Base-by-base conservation (phyloP, 352 stramenopile species). In the Phytophthora ramorum region DNA sequence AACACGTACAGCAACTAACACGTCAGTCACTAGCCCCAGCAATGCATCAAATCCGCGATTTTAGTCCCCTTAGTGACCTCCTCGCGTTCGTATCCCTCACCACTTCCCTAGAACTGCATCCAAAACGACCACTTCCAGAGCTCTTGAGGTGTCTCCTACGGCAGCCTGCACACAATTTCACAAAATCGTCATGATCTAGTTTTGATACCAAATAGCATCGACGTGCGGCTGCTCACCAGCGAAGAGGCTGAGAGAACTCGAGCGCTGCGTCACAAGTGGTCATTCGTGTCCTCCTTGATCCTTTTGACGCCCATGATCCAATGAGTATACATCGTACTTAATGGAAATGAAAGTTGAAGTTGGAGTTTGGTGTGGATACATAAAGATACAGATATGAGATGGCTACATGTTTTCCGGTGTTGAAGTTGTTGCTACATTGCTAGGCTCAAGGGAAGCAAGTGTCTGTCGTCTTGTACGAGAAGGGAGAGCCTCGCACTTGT, bases 81-180 rank as follows among this genome's bases (percentile, higher is more conserved):
- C 19, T 81, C 69, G 32, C 32, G 13, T 13, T 8, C 3, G 13
- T 14, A 37, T 13, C 38, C 58, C 79, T 16, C 22, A 64, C 61
- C 61, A 26, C 46, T 53, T 76, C 80, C 84, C 84, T n/a, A 92
- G 58, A 92, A 92, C 35, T 68, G 37, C 49, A n/a, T 89, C 83
- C 7, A 90, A 9, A 90, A 80, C 1, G 84, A 92, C 84, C 84
- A 92, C 65, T 81, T 58, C 84, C 84, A 92, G 22, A 92, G 71
- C 48, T 83, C 75, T 22, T 85, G 68, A 2, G 81, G 79, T 14
- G 75, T 70, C 44, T 68, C 49, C 17, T 90, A 65, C 46, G 66
- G 32, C 37, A 82, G 45, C 0, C 81, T 92, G 45, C 16, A 16
- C 32, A 59, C 28, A 51, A 16, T 24, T 24, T 14, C 13, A 24